These are phyloP conservation scores for Solanum appendiculatum DNA, from an alignment of 257 asterid species.

Conservation along the genomic window DNA sequence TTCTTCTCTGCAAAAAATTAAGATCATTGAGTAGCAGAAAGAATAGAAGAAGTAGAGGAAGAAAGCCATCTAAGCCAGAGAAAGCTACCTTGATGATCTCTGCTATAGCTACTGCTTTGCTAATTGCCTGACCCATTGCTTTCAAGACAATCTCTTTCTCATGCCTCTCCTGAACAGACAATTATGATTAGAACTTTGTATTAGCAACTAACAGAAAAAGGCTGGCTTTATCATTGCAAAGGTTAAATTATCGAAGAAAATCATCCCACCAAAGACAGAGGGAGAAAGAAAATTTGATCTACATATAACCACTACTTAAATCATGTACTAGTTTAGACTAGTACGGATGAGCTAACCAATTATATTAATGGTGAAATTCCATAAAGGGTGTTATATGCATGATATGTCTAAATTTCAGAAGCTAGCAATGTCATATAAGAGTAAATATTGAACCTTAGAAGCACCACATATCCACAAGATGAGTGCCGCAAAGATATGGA, in stretches of 20 bases:
- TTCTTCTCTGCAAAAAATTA: conserved; percentile 49
- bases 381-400: not conserved
- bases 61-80: not conserved
- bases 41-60: not conserved
- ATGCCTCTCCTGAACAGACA: conserved; percentile 49
- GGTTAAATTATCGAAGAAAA: not conserved
- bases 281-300: not conserved
- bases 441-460: not conserved
- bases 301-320: not conserved
- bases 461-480: not conserved
- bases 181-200: not conserved
- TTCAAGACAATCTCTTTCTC: conserved; percentile 72
- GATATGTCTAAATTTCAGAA: not conserved
- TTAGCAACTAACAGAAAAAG: not conserved
- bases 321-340: not conserved
- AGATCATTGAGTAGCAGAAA: not conserved
- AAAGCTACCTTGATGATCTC: conserved; percentile 67
- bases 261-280: not conserved
- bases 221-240: not conserved
- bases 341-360: not conserved
- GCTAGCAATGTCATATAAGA: not conserved
- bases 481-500: not conserved
- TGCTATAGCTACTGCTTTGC: conserved; percentile 76
- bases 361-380: not conserved
- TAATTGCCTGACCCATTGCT: conserved; percentile 95